A percentile compares a stretch with the other conserved stretches of the same genome.
Conservation (phyloP, 1,284 basidiomycete species). For the Mycosarcoma mackinlayi region DNA sequence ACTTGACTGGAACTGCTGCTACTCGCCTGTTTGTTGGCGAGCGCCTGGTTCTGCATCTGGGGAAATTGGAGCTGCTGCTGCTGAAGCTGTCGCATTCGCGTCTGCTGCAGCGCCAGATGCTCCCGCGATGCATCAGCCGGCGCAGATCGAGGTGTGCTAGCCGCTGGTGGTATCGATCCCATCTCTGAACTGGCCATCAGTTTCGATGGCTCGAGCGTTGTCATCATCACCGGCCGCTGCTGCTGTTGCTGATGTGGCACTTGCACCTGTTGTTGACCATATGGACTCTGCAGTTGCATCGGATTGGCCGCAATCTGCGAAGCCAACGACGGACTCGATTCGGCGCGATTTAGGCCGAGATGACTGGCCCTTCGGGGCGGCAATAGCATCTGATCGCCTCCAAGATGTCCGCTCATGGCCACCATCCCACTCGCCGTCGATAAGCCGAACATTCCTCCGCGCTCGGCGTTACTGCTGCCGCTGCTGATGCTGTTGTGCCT, state of each 20-base stretch:
- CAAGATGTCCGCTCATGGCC: not conserved
- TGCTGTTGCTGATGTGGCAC: slow-evolving; percentile 13
- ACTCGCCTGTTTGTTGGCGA: slow-evolving; percentile 3
- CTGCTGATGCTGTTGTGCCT: slow-evolving; percentile 31
- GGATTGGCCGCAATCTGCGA: slow-evolving; percentile 46
- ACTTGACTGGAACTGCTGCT: slow-evolving; percentile 6
- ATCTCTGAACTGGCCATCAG: slow-evolving; percentile 16
- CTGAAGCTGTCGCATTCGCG: slow-evolving; percentile 33
- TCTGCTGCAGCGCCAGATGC: slow-evolving; percentile 32
- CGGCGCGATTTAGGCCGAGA: slow-evolving; percentile 19
- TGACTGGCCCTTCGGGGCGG: slow-evolving; percentile 18
- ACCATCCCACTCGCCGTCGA: slow-evolving; percentile 25
- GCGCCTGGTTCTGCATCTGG: slow-evolving; percentile 25
- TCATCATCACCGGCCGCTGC: slow-evolving; percentile 19
- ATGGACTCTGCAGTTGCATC: slow-evolving; percentile 48
- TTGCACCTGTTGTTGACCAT: slow-evolving; percentile 12
- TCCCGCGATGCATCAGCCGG: slow-evolving; percentile 29
- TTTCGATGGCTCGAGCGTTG: slow-evolving; percentile 33
- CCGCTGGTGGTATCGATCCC: slow-evolving; percentile 17
- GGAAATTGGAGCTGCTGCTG: slow-evolving; percentile 36
- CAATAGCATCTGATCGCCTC: slow-evolving; percentile 28
- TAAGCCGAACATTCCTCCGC: slow-evolving; percentile 7
- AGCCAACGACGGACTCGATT: slow-evolving; percentile 38
- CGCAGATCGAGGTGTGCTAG: slow-evolving; percentile 35
- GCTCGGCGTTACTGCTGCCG: not conserved